Conservation (phyloP, 2,329 filamentous ascomycete genomes). For the Epichloe festucae region DNA sequence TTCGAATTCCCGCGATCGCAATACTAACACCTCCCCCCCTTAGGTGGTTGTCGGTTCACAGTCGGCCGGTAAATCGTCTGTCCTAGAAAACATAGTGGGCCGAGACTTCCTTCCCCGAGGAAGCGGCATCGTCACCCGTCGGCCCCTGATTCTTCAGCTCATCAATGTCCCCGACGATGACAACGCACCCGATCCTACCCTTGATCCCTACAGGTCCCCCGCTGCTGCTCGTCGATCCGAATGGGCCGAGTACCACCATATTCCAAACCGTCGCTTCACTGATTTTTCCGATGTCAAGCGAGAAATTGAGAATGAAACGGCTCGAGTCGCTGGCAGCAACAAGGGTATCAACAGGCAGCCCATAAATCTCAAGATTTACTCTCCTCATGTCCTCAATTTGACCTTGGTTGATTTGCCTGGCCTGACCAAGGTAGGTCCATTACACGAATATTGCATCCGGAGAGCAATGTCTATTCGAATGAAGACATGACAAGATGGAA, state of each 20-base stretch:
- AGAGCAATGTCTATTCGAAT: conserved; percentile 6
- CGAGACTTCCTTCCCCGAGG: conserved; percentile 93
- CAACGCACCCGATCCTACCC: conserved; percentile 48
- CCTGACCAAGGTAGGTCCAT: conserved; percentile 64
- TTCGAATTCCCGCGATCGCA: conserved; percentile 4
- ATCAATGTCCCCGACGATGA: conserved; percentile 87
- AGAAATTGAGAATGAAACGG: conserved; percentile 95
- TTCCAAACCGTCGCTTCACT: conserved; percentile 76
- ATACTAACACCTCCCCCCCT: conserved; percentile 9
- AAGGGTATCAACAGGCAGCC: conserved; percentile 96
- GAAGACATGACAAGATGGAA: background rate
- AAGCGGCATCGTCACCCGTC: conserved; percentile 88
- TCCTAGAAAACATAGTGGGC: conserved; percentile 97
- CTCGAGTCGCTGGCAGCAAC: conserved; percentile 83
- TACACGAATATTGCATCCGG: background rate
- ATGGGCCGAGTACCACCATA: conserved; percentile 96
- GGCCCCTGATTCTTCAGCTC: conserved; percentile 90
- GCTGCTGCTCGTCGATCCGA: conserved; percentile 52
- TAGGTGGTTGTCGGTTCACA: conserved; percentile 97
- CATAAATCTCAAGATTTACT: conserved; percentile 98
- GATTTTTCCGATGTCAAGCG: conserved; percentile 89
- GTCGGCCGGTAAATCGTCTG: conserved; percentile 95
- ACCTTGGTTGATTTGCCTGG: conserved; percentile 93
- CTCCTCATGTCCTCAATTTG: conserved; percentile 88
- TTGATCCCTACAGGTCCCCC: conserved; percentile 64